Conservation (phyloP, 2,329 filamentous ascomycete species). For the Verticillium klebahnii region DNA sequence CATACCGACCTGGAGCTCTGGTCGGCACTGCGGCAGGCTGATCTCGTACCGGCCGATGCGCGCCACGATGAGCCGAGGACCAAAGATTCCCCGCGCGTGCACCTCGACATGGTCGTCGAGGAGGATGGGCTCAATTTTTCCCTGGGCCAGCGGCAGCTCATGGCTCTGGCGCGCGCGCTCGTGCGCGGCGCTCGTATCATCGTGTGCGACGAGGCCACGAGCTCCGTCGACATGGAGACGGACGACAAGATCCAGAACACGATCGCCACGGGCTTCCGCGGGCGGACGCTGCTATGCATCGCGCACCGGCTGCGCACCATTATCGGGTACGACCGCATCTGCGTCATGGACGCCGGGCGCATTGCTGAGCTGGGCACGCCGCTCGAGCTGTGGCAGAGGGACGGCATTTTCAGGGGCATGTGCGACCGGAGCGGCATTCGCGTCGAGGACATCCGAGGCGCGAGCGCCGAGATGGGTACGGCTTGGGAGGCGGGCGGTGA, state of each 20-base stretch:
- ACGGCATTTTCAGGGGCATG: constrained; percentile 83
- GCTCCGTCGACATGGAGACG: constrained; percentile 90
- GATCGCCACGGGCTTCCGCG: constrained; percentile 78
- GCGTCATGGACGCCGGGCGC: constrained; percentile 85
- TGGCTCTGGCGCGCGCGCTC: constrained; percentile 87
- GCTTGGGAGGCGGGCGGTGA: constrained; percentile 13
- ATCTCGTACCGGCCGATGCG: constrained; percentile 54
- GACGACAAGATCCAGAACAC: constrained; percentile 92
- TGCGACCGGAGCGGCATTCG: constrained; percentile 81
- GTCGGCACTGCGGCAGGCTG: constrained; percentile 72
- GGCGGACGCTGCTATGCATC: constrained; percentile 86
- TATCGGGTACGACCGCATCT: constrained; percentile 89
- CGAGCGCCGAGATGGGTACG: constrained; percentile 25
- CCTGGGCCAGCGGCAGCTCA: constrained; percentile 88
- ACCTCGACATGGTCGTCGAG: constrained; percentile 80
- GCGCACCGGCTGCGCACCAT: constrained; percentile 91
- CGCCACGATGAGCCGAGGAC: constrained; percentile 14
- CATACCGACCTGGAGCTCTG: constrained; percentile 75
- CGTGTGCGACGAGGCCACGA: constrained; percentile 94
- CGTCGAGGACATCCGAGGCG: constrained; percentile 46
- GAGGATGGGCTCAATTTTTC: constrained; percentile 97
- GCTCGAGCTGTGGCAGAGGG: constrained; percentile 61
- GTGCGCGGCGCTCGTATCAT: constrained; percentile 88
- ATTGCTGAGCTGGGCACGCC: constrained; percentile 88
- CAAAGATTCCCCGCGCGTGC: constrained; percentile 51